A percentile compares a stretch with the other conserved stretches of the same genome.
Evolutionary conservation across 2,329 filamentous ascomycete species (phyloP).

Genomic region (Cadophora luteo-olivacea): DNA sequence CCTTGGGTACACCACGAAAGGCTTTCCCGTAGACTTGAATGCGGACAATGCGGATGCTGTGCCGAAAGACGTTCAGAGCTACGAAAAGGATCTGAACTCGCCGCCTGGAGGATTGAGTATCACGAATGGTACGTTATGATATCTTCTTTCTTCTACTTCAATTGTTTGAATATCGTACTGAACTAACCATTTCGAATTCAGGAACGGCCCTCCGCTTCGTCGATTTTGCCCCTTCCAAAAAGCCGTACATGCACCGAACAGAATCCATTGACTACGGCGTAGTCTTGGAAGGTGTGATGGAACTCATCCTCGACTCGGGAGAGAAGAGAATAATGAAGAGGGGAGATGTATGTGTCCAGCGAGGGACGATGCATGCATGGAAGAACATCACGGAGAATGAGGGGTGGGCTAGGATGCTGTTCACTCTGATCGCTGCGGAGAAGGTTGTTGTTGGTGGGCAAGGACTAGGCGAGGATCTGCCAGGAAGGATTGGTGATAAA

Average conservation of each 20-base stretch:
- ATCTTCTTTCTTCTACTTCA: too few relatives aligned
- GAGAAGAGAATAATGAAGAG: slow-evolving; percentile 47
- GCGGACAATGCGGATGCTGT: slow-evolving; percentile 16
- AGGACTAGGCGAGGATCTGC: slow-evolving; percentile 30
- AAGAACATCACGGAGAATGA: slow-evolving; percentile 46
- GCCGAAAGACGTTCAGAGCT: slow-evolving; percentile 31
- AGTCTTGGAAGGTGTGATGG: slow-evolving; percentile 49
- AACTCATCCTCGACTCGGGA: slow-evolving; percentile 48
- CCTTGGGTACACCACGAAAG: slow-evolving; percentile 34
- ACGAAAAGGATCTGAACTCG: slow-evolving; percentile 27
- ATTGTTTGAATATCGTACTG: not conserved
- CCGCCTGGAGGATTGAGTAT: slow-evolving; percentile 30
- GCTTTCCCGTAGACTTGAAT: slow-evolving; percentile 32
- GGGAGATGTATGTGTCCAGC: slow-evolving; percentile 50
- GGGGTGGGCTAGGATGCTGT: slow-evolving; percentile 34
- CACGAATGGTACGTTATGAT: slow-evolving; percentile 22
- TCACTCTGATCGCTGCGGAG: slow-evolving; percentile 31
- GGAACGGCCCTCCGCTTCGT: slow-evolving; percentile 32
- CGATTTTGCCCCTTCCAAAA: slow-evolving; percentile 29
- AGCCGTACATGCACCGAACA: slow-evolving; percentile 49
- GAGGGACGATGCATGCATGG: slow-evolving; percentile 53
- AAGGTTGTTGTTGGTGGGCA: slow-evolving; percentile 27
- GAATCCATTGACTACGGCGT: slow-evolving; percentile 50
- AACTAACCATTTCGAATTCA: not conserved
- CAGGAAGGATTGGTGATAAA: slow-evolving; percentile 16